Evolutionary conservation across 345 rosid genomes (phyloP).

Genomic region (Camelina hispida): DNA sequence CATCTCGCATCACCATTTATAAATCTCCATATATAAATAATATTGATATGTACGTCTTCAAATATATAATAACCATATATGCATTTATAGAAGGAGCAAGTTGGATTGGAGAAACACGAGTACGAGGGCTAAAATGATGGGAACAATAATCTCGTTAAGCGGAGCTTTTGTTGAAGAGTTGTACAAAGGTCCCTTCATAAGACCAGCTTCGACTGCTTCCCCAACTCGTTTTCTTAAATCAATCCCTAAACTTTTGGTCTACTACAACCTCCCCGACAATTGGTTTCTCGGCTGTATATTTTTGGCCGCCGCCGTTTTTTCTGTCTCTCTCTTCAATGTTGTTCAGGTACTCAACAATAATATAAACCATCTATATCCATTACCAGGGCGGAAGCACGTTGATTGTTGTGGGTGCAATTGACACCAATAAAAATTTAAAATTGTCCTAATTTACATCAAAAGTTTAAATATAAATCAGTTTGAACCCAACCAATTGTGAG

Average conservation of each 20-base stretch:
- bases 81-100: slow-evolving; percentile 49
- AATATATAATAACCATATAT: slow-evolving; percentile 1
- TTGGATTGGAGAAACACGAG: slow-evolving; percentile 59
- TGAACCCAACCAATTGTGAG: too few relatives aligned
- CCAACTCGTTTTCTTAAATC: slow-evolving; percentile 41
- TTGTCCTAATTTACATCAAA: too few relatives aligned
- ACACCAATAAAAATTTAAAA: too few relatives aligned
- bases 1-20: slow-evolving; percentile 1
- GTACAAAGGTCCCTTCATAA: slow-evolving; percentile 65
- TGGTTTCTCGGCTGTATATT: slow-evolving; percentile 78
- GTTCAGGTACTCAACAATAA: slow-evolving; percentile 57
- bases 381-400: too few relatives aligned
- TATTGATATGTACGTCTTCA: background rate
- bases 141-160: slow-evolving; percentile 55
- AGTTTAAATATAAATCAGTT: too few relatives aligned
- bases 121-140: slow-evolving; percentile 52
- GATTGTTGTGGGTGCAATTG: too few relatives aligned
- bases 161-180: slow-evolving; percentile 60
- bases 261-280: slow-evolving; percentile 56
- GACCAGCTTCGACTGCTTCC: slow-evolving; percentile 49
- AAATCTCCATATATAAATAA: background rate
- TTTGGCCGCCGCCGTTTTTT: slow-evolving; percentile 69
- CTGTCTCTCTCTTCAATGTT: slow-evolving; percentile 64
- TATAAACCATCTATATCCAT: slow-evolving; percentile 17
- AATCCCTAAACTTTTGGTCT: slow-evolving; percentile 53